phyloP scores from a whole-genome alignment of 768 basidiomycete species.

The Kwoniella sp. region DNA sequence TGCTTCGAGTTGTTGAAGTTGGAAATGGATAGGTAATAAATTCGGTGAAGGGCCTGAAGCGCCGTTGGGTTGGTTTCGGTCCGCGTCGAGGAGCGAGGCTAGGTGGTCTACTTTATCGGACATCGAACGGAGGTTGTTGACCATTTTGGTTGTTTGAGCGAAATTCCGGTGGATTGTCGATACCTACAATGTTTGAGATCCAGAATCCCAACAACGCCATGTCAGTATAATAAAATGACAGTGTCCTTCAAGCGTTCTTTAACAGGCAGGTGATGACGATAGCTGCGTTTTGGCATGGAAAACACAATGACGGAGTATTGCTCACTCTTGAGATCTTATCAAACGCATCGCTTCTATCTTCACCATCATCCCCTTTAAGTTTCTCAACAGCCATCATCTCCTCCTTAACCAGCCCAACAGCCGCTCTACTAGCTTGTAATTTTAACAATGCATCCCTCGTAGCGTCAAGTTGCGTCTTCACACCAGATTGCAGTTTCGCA shows the following conservation, averaged over 20 bases:
- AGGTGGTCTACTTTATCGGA: conserved; percentile 76
- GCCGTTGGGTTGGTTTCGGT: conserved; percentile 76
- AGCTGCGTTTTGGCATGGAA: too few relatives aligned
- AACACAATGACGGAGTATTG: background rate
- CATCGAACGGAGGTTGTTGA: conserved; percentile 91
- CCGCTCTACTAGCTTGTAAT: conserved; percentile 50
- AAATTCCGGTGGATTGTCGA: conserved; percentile 95
- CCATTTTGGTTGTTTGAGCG: conserved; percentile 91
- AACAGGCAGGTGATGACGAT: too few relatives aligned
- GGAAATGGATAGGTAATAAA: conserved; percentile 84
- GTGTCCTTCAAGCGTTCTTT: too few relatives aligned
- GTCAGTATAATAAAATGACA: too few relatives aligned
- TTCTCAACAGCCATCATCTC: conserved; percentile 62
- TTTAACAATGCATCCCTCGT: conserved; percentile 72
- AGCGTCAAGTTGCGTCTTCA: conserved; percentile 87
- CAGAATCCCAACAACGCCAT: too few relatives aligned
- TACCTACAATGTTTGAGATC: conserved; percentile 74
- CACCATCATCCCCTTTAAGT: conserved; percentile 75
- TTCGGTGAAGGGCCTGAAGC: conserved; percentile 69
- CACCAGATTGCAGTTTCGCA: conserved; percentile 81
- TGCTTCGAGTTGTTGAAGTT: conserved; percentile 84
- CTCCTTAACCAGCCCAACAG: conserved; percentile 44
- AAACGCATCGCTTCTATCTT: conserved; percentile 80
- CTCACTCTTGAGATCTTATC: conserved; percentile 90
- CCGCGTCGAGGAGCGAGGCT: conserved; percentile 73